Conservation (phyloP, 179 eudicot genomes). For the Dionaea muscipula region DNA sequence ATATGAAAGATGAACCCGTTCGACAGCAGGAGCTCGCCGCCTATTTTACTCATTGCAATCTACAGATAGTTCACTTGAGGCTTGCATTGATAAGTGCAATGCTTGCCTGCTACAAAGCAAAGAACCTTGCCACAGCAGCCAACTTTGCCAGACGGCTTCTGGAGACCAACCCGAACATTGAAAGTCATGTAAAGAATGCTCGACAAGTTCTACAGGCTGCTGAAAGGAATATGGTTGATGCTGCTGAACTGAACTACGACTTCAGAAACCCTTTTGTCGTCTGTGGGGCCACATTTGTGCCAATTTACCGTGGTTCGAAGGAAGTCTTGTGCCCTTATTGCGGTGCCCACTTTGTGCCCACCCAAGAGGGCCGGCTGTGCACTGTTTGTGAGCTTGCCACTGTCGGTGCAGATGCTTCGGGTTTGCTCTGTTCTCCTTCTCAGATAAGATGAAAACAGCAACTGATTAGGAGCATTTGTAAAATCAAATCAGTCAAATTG, state of each 20-base stretch:
- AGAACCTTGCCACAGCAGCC: constrained; percentile 50
- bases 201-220: constrained; percentile 61
- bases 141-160: constrained; percentile 57
- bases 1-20: constrained; percentile 36
- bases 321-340: constrained; percentile 81
- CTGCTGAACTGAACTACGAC: constrained; percentile 49
- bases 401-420: constrained; percentile 90
- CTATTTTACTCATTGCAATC: constrained; percentile 72
- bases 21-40: constrained; percentile 84
- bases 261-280: constrained; percentile 70
- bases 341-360: constrained; percentile 60
- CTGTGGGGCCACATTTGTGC: constrained; percentile 76
- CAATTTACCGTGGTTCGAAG: constrained; percentile 83
- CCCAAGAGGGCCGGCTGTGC: constrained; percentile 71
- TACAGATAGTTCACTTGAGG: constrained; percentile 57
- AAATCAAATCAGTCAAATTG: neutral
- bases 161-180: constrained; percentile 49
- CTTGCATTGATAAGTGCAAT: constrained; percentile 74
- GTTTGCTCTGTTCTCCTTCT: constrained; percentile 78
- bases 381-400: constrained; percentile 74
- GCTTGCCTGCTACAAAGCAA: constrained; percentile 51
- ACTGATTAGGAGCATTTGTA: neutral
- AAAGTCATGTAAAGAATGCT: constrained; percentile 47
- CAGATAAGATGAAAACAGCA: constrained; percentile 43
- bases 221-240: constrained; percentile 57